Evolutionary conservation across 805 yeast genomes (phyloP), one percentile per base, ranked within the genome.

Genomic region (Yarrowia sp.): DNA sequence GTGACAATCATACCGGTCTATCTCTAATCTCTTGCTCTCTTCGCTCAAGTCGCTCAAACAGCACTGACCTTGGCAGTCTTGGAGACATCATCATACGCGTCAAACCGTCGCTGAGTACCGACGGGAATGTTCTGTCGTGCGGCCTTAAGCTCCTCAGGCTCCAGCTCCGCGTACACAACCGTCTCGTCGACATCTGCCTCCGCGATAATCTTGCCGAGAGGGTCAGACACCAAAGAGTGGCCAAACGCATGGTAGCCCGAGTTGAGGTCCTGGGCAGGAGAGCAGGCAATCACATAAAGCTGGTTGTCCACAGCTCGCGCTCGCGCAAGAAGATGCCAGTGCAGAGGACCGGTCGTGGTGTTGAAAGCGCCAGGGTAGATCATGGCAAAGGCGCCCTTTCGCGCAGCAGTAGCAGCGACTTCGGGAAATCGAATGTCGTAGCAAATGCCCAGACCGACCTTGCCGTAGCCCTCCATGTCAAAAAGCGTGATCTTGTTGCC

Each of bases 361-460:
- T 97, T 94, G 79, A 96, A 94, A 0, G 98, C 98, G 44, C 96
- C 87, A 0, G 99, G 98, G 68, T 81, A 93, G 1, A 96, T 82
- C 66, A 93, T 71, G 19, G 96, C 81, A 65, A 90, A 82, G 0
- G 97, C 96, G 6, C 96, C 96, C 36, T 69, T 66, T 24, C 80
- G 72, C 12, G 79, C 77, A 66, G 97, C 90, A 66, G 90, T 74
- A 35, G 87, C 71, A 1, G 96, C 86, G 61, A 90, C 74, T 72
- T 93, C 97, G 0, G 97, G 97, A 74, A 93, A 93, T 65, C 99
- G 78, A 29, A 94, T 83, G 73, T 93, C 99, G 72, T 94, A 94
- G 74, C 99, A 93, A 35, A 93, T 78, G 4, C 93, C 96, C 41
- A 89, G 77, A 0, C 97, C 98, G 31, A 89, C 83, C 61, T 78